These are phyloP conservation scores for Neostapfia colusana DNA, from an alignment of 176 grass and related monocot genomes.

Conservation along the genomic window DNA sequence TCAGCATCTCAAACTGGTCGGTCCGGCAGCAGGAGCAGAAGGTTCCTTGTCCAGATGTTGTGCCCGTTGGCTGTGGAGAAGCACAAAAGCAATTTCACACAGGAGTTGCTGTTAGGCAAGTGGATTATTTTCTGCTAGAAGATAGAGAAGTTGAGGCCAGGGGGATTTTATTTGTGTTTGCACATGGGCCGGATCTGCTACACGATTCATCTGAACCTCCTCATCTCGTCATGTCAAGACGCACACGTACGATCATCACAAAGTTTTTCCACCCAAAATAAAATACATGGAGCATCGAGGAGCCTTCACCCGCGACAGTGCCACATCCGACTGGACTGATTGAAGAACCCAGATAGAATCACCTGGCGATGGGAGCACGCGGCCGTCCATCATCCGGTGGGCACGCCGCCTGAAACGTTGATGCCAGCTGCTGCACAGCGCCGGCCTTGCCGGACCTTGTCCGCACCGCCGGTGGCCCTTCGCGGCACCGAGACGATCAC, in stretches of 20 bases:
- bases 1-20: no score
- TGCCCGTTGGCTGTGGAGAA: constrained; percentile 9
- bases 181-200: not conserved
- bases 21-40: no score
- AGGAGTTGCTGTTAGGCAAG: not conserved
- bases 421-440: not conserved
- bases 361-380: not conserved
- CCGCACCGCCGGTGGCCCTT: not conserved
- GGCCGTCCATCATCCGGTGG: not conserved
- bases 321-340: not conserved
- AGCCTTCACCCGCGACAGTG: not conserved
- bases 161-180: not conserved
- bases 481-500: not conserved
- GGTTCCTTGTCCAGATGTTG: constrained; percentile 19
- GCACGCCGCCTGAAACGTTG: not conserved
- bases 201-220: not conserved
- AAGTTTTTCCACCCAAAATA: not conserved
- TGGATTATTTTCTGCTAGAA: not conserved
- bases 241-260: not conserved
- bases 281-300: not conserved
- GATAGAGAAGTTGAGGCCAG: no score
- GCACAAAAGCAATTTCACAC: not conserved
- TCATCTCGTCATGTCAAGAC: not conserved
- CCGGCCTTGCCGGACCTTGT: constrained; percentile 8
- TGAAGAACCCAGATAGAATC: not conserved